Conservation (phyloP, 2,329 filamentous ascomycete genomes). For the Cladosporium sp. region DNA sequence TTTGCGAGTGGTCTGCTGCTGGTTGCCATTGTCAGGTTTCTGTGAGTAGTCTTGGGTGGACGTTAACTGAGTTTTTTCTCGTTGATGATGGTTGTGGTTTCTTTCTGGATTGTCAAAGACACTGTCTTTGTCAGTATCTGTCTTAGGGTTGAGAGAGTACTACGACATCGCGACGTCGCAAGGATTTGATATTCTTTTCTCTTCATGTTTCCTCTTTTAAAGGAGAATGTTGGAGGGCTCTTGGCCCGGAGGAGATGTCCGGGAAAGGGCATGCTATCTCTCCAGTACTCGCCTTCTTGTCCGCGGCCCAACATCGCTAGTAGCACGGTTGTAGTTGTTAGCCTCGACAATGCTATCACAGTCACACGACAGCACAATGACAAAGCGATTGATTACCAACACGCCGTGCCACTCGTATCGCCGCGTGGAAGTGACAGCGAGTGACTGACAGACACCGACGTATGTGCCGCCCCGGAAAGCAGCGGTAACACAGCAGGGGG, state of each 20-base stretch:
- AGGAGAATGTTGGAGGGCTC: background rate
- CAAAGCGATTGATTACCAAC: background rate
- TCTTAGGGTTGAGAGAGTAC: background rate
- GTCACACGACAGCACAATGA: background rate
- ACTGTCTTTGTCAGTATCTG: background rate
- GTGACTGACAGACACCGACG: background rate
- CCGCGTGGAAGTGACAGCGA: background rate
- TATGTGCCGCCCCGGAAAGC: background rate
- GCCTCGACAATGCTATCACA: background rate
- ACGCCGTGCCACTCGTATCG: background rate
- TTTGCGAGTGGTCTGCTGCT: background rate
- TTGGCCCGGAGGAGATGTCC: background rate
- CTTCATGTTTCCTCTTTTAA: background rate
- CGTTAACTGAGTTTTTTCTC: background rate
- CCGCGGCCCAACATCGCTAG: background rate
- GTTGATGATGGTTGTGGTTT: background rate
- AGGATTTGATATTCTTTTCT: background rate
- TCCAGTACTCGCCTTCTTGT: background rate
- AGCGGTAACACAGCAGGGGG: background rate
- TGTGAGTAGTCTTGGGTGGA: background rate
- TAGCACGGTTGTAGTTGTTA: background rate
- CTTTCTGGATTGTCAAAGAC: background rate
- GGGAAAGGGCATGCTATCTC: background rate
- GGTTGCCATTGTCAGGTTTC: background rate
- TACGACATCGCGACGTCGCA: background rate